Evolutionary conservation across 106 monocot species (phyloP).

Genomic region (Xerophyta viscosa): DNA sequence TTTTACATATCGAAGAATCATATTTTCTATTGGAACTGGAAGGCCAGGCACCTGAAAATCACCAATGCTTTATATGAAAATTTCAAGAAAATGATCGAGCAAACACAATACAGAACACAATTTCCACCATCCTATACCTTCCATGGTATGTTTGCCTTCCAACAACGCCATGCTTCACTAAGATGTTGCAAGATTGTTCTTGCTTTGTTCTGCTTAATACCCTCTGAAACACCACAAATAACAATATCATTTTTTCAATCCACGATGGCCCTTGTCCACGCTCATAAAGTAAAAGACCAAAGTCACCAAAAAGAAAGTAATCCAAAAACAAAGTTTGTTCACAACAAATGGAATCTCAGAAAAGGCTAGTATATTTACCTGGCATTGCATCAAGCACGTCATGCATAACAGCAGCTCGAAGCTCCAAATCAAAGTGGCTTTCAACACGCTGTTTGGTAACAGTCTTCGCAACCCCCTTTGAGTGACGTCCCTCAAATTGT

Average conservation of each 20-base stretch:
- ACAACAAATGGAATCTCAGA: not conserved
- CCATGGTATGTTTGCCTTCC: constrained; percentile 99
- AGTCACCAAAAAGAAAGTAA: too few relatives aligned
- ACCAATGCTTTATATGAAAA: too few relatives aligned
- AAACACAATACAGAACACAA: too few relatives aligned
- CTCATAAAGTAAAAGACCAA: too few relatives aligned
- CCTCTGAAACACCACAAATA: too few relatives aligned
- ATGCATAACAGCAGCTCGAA: constrained; percentile 99
- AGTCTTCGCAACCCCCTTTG: constrained; percentile 97
- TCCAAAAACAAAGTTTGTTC: too few relatives aligned
- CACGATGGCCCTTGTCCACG: too few relatives aligned
- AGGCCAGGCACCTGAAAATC: constrained; percentile 46
- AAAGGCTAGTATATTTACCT: constrained; percentile 26
- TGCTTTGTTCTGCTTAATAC: constrained; percentile 98
- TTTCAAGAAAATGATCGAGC: too few relatives aligned
- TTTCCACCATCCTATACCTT: constrained; percentile 58
- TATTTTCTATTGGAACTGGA: constrained; percentile 94
- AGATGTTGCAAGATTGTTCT: constrained; percentile 97
- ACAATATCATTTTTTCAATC: too few relatives aligned
- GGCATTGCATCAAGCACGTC: constrained; percentile 99
- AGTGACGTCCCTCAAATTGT: constrained; percentile 98
- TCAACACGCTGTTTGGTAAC: constrained; percentile 97
- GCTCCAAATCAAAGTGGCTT: constrained; percentile 97
- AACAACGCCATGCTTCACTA: constrained; percentile 99
- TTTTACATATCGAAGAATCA: constrained; percentile 99